Evolutionary conservation across 2,329 filamentous ascomycete genomes (phyloP), one percentile per base, ranked within the genome.

Genomic region (Nothophoma quercina): DNA sequence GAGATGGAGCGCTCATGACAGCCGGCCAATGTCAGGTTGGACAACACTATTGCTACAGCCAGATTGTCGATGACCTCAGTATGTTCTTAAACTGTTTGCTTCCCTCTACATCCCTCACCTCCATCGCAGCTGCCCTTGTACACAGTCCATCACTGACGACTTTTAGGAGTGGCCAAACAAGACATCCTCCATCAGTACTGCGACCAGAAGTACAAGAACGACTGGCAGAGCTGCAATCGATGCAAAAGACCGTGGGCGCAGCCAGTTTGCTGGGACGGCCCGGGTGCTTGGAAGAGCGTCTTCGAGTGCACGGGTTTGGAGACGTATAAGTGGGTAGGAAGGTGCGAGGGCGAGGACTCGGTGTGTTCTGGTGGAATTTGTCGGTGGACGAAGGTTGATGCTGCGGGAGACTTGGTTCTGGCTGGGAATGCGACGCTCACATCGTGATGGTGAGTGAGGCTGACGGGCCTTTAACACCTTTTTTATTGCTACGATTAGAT

Each of bases 161-260:
- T 1, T 7, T 2, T 21, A 48, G 44, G 18, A 28, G 53, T 63
- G 22, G 33, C 46, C 12, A 49, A 51, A n/a, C 61, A 65, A 21
- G 56, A 30, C 1, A 44, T 60, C 4, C 59, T 65, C 1, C 58
- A 62, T 12, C 57, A 54, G 12, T 64, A 63, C 36, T 65, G 61
- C 34, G 36, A 56, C 32, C 44, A 56, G 10, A 54, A 62, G 40
- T 60, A 39, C 19, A 29, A 43, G 15, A n/a, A 22, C n/a, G 61
- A 64, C 21, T 59, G 58, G 12, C 44, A 51, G 2, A 62, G 58
- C 8, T 64, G 63, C 40, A 56, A 58, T 18, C 54, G 42, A 22
- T 63, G 60, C 49, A 60, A 58, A 30, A 50, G 53, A 13, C 51
- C 53, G 12, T 54, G 44, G 34, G 46, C 57, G 5, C 29, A 60